Evolutionary conservation across 129 eudicot genomes (phyloP), one percentile per base, ranked within the genome.

Genomic region (Saussurea involucrata): DNA sequence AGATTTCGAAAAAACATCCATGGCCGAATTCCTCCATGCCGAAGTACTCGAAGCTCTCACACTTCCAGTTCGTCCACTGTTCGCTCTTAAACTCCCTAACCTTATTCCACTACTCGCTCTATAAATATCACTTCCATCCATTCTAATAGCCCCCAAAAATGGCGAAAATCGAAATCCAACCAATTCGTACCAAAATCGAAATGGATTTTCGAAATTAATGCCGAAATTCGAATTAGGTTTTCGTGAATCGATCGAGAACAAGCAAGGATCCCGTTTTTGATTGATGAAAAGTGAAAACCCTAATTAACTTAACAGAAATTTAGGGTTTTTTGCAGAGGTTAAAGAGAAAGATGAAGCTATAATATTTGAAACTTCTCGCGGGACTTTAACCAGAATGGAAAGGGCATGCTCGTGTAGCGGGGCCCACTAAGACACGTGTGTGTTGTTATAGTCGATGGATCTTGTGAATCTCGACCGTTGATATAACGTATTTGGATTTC

Each of bases 1-100:
- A 25, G 95, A 87, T 53, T 68, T 81, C 1, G 97, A 84, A 24
- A 88, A 93, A 33, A 57, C 79, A 44, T 90, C 90, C 72, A 61
- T 69, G 1, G 83, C 66, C 5, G 76, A 79, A 44, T 79, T 80
- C 75, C 88, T 81, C 91, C 91, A 87, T 78, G 68, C 10, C 1
- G 90, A 77, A 20, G 83, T 77, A 77, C 88, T 78, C 1, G 72
- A 53, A 24, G 72, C 64, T 81, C 97, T 81, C 27, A 88, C 75
- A 82, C 85, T 81, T n/a, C 12, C 21, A 3, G 15, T 2, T 27
- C 31, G 29, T 21, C 66, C 27, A 55, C 82, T 84, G 1, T 42
- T 68, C 24, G 60, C 65, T 65, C 83, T 66, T 42, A 72, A 10
- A 22, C 74, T 80, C 17, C 73, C 78, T 49, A 60, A 49, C 42